Conservation (phyloP, 2,329 filamentous ascomycete species). For the Cercospora nicotianae region DNA sequence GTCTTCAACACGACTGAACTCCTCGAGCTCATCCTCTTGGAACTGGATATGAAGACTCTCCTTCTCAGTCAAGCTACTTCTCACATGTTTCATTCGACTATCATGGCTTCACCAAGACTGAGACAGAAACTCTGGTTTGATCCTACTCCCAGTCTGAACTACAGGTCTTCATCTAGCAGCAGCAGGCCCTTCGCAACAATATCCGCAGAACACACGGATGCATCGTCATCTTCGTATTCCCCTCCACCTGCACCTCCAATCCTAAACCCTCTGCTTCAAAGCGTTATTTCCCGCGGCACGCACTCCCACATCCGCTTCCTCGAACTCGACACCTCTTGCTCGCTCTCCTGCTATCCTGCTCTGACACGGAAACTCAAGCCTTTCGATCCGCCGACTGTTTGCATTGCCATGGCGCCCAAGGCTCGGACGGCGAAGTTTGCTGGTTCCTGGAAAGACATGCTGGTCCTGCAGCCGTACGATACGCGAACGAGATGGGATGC, state of each 20-base stretch:
- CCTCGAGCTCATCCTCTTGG: constrained; percentile 15
- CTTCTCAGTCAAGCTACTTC: constrained; percentile 12
- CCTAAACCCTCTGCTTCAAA: constrained; percentile 2
- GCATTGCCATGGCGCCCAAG: constrained; percentile 9
- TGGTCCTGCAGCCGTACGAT: constrained; percentile 7
- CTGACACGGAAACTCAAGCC: constrained; percentile 7
- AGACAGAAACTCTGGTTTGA: constrained; percentile 16
- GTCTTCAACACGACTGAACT: constrained; percentile 20
- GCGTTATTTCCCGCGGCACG: constrained; percentile 1
- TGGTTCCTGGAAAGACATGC: constrained; percentile 6
- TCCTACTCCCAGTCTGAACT: neutral
- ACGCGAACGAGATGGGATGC: constrained; percentile 3
- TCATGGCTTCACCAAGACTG: constrained; percentile 5
- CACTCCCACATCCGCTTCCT: constrained; percentile 11
- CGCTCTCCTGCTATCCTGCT: constrained; percentile 2
- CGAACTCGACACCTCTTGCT: constrained; percentile 5
- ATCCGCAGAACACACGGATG: neutral
- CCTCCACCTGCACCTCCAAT: neutral
- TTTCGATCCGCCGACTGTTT: constrained; percentile 1
- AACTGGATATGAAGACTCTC: constrained; percentile 15
- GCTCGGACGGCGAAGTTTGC: neutral
- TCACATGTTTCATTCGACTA: constrained; percentile 10
- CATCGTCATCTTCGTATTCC: neutral
- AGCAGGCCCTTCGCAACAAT: neutral
- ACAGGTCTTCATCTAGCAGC: neutral